Percentiles rank a stretch among this genome's conserved stretches.
Evolutionary conservation across 805 yeast species (phyloP).

Genomic region (Clavispora asparagi): DNA sequence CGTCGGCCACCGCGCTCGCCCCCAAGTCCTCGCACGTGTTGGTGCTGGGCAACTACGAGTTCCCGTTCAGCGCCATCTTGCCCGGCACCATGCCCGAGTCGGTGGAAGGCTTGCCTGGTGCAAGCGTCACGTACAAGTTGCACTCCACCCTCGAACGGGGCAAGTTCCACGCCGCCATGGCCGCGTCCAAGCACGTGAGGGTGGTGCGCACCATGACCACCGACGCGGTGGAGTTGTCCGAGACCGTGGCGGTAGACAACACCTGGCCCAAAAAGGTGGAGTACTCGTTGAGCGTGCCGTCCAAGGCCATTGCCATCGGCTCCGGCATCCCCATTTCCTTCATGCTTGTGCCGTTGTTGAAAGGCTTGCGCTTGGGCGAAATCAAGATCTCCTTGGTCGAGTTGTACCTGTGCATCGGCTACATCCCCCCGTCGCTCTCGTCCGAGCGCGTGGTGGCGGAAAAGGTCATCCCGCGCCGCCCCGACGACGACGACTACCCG

Average conservation of each 20-base stretch:
- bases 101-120: slow-evolving; percentile 84
- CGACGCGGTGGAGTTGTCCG: slow-evolving; percentile 82
- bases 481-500: slow-evolving; percentile 41
- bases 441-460: slow-evolving; percentile 58
- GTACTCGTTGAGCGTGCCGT: slow-evolving; percentile 79
- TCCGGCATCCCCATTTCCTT: slow-evolving; percentile 66
- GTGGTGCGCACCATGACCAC: slow-evolving; percentile 83
- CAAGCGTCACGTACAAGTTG: slow-evolving; percentile 64
- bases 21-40: slow-evolving; percentile 31
- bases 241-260: slow-evolving; percentile 89
- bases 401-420: slow-evolving; percentile 54
- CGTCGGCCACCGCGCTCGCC: not conserved
- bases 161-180: slow-evolving; percentile 60
- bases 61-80: slow-evolving; percentile 79
- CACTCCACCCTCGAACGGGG: slow-evolving; percentile 83
- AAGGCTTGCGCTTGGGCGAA: slow-evolving; percentile 76
- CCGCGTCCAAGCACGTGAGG: slow-evolving; percentile 66
- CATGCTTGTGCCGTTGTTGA: slow-evolving; percentile 69
- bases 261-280: slow-evolving; percentile 95
- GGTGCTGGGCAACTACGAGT: slow-evolving; percentile 76
- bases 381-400: slow-evolving; percentile 67
- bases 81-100: slow-evolving; percentile 87
- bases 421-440: slow-evolving; percentile 48
- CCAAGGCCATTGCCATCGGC: slow-evolving; percentile 88
- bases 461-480: slow-evolving; percentile 39